phyloP scores from a whole-genome alignment of 164 flowering plant species.

The Stephania yunnanensis region DNA sequence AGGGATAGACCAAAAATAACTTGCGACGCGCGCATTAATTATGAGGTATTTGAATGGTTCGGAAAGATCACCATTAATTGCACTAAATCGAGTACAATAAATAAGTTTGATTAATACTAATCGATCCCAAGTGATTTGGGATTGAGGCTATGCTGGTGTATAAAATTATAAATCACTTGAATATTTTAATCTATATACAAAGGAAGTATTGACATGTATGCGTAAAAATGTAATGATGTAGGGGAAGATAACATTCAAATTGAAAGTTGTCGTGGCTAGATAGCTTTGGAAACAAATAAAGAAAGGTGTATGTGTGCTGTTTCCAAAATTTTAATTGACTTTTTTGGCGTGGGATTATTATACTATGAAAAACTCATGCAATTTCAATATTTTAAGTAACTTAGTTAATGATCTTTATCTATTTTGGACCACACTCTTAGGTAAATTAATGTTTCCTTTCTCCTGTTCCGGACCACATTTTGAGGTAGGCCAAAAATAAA shows the following conservation, averaged over 20 bases:
- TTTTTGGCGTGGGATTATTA: conserved; percentile 5
- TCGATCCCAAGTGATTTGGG: too few species aligned
- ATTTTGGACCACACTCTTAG: not conserved
- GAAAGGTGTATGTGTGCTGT: not conserved
- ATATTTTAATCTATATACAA: not conserved
- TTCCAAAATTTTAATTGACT: not conserved
- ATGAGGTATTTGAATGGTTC: too few species aligned
- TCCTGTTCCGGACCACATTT: not conserved
- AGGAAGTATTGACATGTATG: not conserved
- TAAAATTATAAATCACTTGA: not conserved
- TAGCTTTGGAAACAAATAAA: not conserved
- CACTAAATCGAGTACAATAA: too few species aligned
- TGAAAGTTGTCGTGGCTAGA: too few species aligned
- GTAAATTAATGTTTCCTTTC: not conserved
- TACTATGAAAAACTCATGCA: not conserved
- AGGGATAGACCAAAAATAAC: too few species aligned
- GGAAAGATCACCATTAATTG: too few species aligned
- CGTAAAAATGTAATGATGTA: not conserved
- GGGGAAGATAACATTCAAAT: too few species aligned
- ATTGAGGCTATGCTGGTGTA: too few species aligned
- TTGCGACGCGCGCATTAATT: too few species aligned
- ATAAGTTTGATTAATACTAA: too few species aligned
- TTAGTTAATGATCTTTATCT: not conserved
- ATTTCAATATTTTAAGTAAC: not conserved
- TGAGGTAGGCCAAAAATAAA: not conserved